Evolutionary conservation across 768 basidiomycete genomes (phyloP), one percentile per base, ranked within the genome.

Genomic region (Chalciporus piperatus): DNA sequence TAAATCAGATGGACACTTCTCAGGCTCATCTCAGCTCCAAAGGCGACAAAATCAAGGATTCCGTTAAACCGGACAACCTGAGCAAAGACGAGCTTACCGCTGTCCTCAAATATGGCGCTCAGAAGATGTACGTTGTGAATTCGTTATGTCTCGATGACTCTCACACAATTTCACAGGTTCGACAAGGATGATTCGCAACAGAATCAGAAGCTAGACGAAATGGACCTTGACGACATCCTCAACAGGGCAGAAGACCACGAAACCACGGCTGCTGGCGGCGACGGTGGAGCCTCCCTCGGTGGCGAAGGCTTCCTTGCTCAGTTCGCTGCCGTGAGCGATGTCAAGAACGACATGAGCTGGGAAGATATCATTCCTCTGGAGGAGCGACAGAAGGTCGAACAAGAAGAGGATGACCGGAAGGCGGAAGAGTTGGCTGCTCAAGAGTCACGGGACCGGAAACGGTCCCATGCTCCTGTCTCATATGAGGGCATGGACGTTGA

Each of bases 1-100:
- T 99, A 77, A 97, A 98, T 72, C 96, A 98, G 73, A 97, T 98
- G 90, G 97, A 99, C 73, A 99, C 97, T 20, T 94, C 95, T 38
- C 97, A 98, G 58, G 91, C 92, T 39, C 92, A 98, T 71, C 83
- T 99, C 47, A 87, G 92, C 65, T 87, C 89, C 50, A 93, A 92
- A 63, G 78, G 80, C 17, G 70, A 78, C 27, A 76, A 78, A 60
- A 60, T 70, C 50, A 89, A 87, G 64, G 89, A 90, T 45, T 69
- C 80, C 19, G 71, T 77, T 54, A 93, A 92, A 67, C 81, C 89
- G 3, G 88, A 88, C 59, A 87, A 89, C 71, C 73, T 92, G 56
- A 94, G 90, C 72, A 97, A 95, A 73, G 97, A 98, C 60, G 97
- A 99, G 68, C 81, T 99, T 32, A 89, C 90, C 32, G 95, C 96